Evolutionary conservation across 257 asterid genomes (phyloP), one percentile per base, ranked within the genome.

Genomic region (Nicotiana paniculata): DNA sequence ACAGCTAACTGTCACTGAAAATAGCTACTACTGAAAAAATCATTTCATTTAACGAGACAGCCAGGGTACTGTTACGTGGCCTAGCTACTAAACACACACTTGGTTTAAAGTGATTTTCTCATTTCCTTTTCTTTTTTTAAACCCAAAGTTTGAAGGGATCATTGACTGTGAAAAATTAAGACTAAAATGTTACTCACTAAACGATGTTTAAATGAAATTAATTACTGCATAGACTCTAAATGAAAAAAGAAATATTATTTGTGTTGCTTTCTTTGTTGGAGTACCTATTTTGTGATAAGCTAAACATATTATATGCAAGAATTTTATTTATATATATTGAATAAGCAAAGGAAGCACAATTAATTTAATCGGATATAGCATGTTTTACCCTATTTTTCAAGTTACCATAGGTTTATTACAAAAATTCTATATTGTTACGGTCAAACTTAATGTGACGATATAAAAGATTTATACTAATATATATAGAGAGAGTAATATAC

Each of bases 401-500:
- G 10, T 57, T 57, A 16, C 1, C 63, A 18, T 7, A 57, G 1
- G 21, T 55, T 55, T 55, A 16, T 16, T 13, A 54, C 15, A 54
- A 54, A 4, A 12, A 54, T 4, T 54, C 6, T 15, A 15, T 54
- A 15, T 54, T 54, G 18, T 12, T 54, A 54, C 3, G 2, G 8
- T 54, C n/a, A 13, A 51, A 16, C 15, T 54, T 54, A 16, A 4
- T 54, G 1, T 11, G 15, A 11, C 10, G 55, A 12, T 51, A 12
- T 51, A 51, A 48, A 48, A 48, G 4, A 9, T 48, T 10, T 10
- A 21, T 21, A 21, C 24, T 21, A 21, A 21, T 21, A 21, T 21
- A 21, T 21, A 21, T 21, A 28, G 30, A 28, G 30, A 28, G 30
- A 28, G 30, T 28, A n/a, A 81, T 39, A 5, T 62, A 90, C 91